Evolutionary conservation across 139 green algal genomes (phyloP), one percentile per base, ranked within the genome.

Genomic region (Volvox reticuliferus): DNA sequence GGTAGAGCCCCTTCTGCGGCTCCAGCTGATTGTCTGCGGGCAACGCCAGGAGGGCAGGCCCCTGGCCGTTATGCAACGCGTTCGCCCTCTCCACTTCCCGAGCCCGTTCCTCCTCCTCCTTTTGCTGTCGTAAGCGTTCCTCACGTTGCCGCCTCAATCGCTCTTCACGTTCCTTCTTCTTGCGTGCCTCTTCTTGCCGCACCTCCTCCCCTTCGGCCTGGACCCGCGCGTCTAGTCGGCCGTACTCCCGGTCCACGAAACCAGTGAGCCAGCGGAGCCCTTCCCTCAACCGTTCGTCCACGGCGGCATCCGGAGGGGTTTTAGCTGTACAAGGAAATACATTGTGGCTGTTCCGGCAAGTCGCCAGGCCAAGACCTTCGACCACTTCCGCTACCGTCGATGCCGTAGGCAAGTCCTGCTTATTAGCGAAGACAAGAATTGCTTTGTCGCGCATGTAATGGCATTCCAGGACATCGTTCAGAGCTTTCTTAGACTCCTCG

Each of bases 381-480:
- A 90, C 89, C 26, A 95, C 86, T 62, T 94, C 92, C 19, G 92
- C 88, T 33, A 87, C 37, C 33, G 75, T 61, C 76, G 92, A 63
- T 35, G 87, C 92, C 32, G 77, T 89, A 9, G 84, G 79, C 0
- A 95, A 80, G 93, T 95, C 94, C 90, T 96, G 94, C 91, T 96
- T 96, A 91, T 96, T 96, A 30, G 95, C 93, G 73, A 94, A 93
- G 55, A 96, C 75, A 13, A 94, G 80, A 33, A 96, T 88, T 22
- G 94, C 92, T 86, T 96, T 96, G 69, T 87, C 88, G 24, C 28
- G 71, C 61, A 94, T 88, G 80, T 92, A 87, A 32, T 88, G 37
- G 71, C 92, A 79, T 0, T 80, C 65, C 28, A 94, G 77, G 26
- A 91, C 87, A 5, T 93, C 87, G 28, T 80, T 17, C 24, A 93